A percentile compares a stretch with the other conserved stretches of the same genome.
These are phyloP conservation scores for Suillus bovinus DNA, from an alignment of 768 basidiomycete genomes.

Conservation along the genomic window DNA sequence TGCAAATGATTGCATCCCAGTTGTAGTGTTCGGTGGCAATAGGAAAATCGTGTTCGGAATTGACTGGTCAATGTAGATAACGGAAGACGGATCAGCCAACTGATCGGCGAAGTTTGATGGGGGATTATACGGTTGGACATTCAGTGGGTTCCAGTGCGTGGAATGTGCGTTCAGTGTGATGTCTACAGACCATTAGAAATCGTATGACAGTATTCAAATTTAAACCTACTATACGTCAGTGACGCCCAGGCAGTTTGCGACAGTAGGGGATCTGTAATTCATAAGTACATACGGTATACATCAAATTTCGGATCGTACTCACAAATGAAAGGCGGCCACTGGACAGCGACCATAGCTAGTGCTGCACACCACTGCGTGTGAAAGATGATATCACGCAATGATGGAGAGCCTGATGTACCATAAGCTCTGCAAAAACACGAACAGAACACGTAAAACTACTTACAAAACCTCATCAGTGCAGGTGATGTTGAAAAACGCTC, in stretches of 20 bases:
- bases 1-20: conserved; percentile 82
- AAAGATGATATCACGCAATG: conserved; percentile 87
- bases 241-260: conserved; percentile 89
- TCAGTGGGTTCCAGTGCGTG: conserved; percentile 68
- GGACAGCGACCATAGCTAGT: conserved; percentile 89
- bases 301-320: conserved; percentile 30
- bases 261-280: conserved; percentile 76
- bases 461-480: conserved; percentile 87
- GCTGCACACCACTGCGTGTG: conserved; percentile 92
- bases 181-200: conserved; percentile 46
- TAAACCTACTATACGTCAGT: conserved; percentile 63
- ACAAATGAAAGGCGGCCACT: conserved; percentile 95
- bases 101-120: conserved; percentile 75
- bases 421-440: conserved; percentile 19
- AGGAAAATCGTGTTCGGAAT: conserved; percentile 75
- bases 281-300: neutral
- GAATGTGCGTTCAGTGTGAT: conserved; percentile 63
- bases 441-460: conserved; percentile 31
- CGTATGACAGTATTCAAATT: conserved; percentile 15
- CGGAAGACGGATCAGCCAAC: conserved; percentile 65
- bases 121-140: conserved; percentile 56
- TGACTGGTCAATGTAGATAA: conserved; percentile 71
- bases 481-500: conserved; percentile 84
- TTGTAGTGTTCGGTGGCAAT: conserved; percentile 56
- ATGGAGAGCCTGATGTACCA: conserved; percentile 72